Evolutionary conservation across 352 stramenopile genomes (phyloP), one percentile per base, ranked within the genome.

Genomic region (Thraustotheca clavata): DNA sequence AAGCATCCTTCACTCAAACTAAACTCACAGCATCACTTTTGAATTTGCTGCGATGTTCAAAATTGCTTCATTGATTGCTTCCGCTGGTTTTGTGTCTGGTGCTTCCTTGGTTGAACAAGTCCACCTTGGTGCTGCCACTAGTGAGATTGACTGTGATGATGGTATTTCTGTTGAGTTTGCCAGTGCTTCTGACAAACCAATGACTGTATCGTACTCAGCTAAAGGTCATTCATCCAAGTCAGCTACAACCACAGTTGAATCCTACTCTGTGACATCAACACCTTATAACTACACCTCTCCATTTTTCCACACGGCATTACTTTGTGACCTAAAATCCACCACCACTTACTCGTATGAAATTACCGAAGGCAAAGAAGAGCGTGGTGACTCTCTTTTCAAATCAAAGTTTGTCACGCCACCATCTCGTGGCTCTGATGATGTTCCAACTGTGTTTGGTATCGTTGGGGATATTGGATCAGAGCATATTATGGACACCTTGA

Each of bases 311-410:
- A 80, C 76, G 14, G 74, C 74, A 29, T 38, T 79, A 33, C 65
- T 84, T 32, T 84, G 76, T 32, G 47, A 76, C 22, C 57, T 81
- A 2, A 57, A 35, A 1, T 63, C 76, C 41, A 71, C 59, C 36
- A 77, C 74, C 22, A 70, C 72, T 38, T 84, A 84, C 71, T 49
- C 62, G 52, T 83, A 80, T 67, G 79, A 61, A 11, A 77, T 81
- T 62, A 68, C 68, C 31, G 50, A 55, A 9, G 71, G 67, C 35
- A 31, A 52, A 24, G n/a, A 24, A 31, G n/a, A 14, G 6, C 33
- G 43, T 29, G 43, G 6, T 6, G 43, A 6, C 6, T 12, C 11
- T 6, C 79, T 79, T 62, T 67, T 41, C 0, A 49, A 67, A 11
- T 73, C 67, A n/a, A n/a, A n/a, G 29, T 81, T 81, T 47, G 31